A percentile compares a stretch with the other conserved stretches of the same genome.
Evolutionary conservation across 2,329 filamentous ascomycete genomes (phyloP).

Genomic region (Boeremia exigua): DNA sequence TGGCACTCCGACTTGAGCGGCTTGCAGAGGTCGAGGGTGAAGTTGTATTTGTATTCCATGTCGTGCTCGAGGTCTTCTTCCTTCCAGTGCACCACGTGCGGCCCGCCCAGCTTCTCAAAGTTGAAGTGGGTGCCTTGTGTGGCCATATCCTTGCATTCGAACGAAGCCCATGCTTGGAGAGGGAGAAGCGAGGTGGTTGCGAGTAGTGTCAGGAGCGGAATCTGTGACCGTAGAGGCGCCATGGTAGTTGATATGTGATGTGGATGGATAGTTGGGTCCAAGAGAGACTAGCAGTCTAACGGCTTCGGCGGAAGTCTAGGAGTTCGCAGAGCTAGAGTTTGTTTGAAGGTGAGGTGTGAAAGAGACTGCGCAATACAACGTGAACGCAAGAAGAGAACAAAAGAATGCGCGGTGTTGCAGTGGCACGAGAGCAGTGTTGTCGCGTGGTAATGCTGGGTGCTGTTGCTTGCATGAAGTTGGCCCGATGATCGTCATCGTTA

Average conservation of each 20-base stretch:
- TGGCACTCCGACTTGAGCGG: constrained; percentile 71
- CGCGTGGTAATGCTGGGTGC: constrained; percentile 8
- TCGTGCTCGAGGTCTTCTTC: constrained; percentile 52
- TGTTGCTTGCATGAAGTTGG: constrained; percentile 14
- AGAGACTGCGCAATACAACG: neutral
- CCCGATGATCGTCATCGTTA: constrained; percentile 17
- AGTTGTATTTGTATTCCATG: constrained; percentile 74
- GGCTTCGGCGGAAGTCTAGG: constrained; percentile 1
- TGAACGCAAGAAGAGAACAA: constrained; percentile 1
- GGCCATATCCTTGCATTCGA: constrained; percentile 68
- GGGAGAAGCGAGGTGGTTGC: constrained; percentile 35
- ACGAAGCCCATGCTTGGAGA: constrained; percentile 39
- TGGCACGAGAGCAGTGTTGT: constrained; percentile 19
- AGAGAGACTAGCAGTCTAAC: constrained; percentile 2
- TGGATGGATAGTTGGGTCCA: constrained; percentile 6
- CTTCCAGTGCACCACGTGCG: constrained; percentile 69
- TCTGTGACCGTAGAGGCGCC: constrained; percentile 34
- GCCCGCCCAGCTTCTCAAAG: constrained; percentile 67
- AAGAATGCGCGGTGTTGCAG: constrained; percentile 8
- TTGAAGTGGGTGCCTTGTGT: constrained; percentile 68
- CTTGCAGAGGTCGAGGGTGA: constrained; percentile 78
- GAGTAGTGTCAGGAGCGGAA: constrained; percentile 32
- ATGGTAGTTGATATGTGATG: constrained; percentile 29
- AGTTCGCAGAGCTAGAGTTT: neutral
- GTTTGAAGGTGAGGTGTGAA: neutral